These are phyloP conservation scores for Parietaria judaica DNA, from an alignment of 306 rosid species.

Conservation along the genomic window DNA sequence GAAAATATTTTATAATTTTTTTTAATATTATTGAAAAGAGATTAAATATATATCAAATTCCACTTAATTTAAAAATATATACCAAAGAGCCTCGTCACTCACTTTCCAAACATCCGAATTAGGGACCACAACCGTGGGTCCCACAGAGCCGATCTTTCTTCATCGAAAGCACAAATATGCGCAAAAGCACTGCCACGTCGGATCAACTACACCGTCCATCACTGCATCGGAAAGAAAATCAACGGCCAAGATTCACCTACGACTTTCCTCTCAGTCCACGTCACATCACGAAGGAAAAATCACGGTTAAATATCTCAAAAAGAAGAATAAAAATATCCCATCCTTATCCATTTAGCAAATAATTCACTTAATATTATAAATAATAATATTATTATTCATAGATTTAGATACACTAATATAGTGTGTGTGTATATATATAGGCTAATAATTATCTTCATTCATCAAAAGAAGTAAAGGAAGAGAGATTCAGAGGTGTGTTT, in stretches of 20 bases:
- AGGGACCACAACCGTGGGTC: neutral
- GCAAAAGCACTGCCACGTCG: neutral
- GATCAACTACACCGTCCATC: neutral
- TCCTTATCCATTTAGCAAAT: slow-evolving; percentile 21
- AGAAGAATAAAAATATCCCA: neutral
- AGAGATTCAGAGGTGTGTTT: neutral
- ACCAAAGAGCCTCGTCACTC: neutral
- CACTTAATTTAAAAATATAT: no score
- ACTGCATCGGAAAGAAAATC: neutral
- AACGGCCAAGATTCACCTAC: neutral
- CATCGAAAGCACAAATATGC: neutral
- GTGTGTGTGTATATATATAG: no score
- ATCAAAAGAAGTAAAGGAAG: neutral
- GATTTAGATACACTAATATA: no score
- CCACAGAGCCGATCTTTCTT: neutral
- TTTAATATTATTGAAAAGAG: no score
- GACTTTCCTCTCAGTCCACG: neutral
- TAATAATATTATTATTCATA: no score
- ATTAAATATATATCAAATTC: no score
- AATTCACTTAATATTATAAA: no score
- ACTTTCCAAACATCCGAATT: neutral
- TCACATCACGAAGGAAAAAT: neutral
- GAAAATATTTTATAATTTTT: no score
- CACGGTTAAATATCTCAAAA: slow-evolving; percentile 1
- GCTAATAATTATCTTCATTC: no score